Evolutionary conservation across 2,329 filamentous ascomycete genomes (phyloP).

Genomic region (Fusarium devonianum): DNA sequence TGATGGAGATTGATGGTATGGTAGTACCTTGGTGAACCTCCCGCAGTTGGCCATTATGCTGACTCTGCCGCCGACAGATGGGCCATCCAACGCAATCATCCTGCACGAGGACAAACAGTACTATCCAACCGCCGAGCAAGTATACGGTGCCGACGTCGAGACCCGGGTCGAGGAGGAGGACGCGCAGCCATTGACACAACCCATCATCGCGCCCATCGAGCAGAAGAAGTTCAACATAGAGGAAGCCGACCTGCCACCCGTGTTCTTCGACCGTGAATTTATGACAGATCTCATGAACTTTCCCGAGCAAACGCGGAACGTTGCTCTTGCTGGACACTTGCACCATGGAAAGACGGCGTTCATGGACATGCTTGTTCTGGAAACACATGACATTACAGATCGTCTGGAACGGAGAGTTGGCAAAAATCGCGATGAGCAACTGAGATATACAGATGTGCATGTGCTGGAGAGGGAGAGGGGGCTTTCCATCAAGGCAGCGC

Average conservation of each 20-base stretch:
- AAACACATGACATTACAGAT: slow-evolving; percentile 88
- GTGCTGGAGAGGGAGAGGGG: slow-evolving; percentile 88
- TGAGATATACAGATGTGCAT: slow-evolving; percentile 94
- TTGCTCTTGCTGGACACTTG: slow-evolving; percentile 89
- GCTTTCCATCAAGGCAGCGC: slow-evolving; percentile 88
- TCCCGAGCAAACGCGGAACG: slow-evolving; percentile 90
- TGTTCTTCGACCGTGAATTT: slow-evolving; percentile 87
- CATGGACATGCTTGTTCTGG: slow-evolving; percentile 96
- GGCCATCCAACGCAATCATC: slow-evolving; percentile 94
- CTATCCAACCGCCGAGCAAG: slow-evolving; percentile 96
- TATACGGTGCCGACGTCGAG: slow-evolving; percentile 94
- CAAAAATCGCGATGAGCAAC: slow-evolving; percentile 83
- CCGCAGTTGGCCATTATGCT: slow-evolving; percentile 2
- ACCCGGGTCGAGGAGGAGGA: slow-evolving; percentile 97
- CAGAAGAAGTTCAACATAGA: slow-evolving; percentile 96
- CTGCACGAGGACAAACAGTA: slow-evolving; percentile 99
- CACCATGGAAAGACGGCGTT: slow-evolving; percentile 98
- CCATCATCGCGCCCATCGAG: slow-evolving; percentile 91
- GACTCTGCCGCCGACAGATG: slow-evolving; percentile 57
- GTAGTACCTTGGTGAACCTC: neutral
- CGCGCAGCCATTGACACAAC: slow-evolving; percentile 88
- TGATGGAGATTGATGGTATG: slow-evolving; percentile 91
- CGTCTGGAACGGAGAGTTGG: slow-evolving; percentile 82
- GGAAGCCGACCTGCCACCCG: slow-evolving; percentile 87
- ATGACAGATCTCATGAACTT: slow-evolving; percentile 97